Percentiles rank a stretch among this genome's conserved stretches.
Conservation (phyloP, 768 basidiomycete species). For the Boletus rufocinnamomeus region DNA sequence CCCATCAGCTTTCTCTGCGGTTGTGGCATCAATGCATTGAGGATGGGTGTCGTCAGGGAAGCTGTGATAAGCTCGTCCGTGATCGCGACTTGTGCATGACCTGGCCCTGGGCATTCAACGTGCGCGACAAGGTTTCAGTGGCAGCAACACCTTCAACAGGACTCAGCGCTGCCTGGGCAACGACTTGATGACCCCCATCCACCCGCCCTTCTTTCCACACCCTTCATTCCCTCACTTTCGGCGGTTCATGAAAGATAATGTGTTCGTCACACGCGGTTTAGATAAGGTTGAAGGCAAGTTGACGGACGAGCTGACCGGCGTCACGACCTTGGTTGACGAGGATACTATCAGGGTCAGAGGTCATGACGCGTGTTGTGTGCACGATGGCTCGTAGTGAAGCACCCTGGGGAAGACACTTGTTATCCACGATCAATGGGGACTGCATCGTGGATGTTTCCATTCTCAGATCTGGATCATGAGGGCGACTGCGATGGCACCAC, state of each 20-base stretch:
- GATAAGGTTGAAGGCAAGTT: conserved; percentile 68
- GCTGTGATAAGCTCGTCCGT: conserved; percentile 39
- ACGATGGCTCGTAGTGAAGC: conserved; percentile 72
- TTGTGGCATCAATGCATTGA: conserved; percentile 59
- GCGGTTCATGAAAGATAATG: conserved; percentile 40
- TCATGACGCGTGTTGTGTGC: conserved; percentile 88
- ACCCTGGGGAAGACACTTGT: conserved; percentile 51
- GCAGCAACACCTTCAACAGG: conserved; percentile 45
- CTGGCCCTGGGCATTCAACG: conserved; percentile 42
- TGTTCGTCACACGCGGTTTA: conserved; percentile 66
- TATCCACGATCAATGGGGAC: conserved; percentile 28
- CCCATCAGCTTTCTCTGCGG: conserved; percentile 45
- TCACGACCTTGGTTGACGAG: conserved; percentile 71
- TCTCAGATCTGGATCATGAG: too few relatives aligned
- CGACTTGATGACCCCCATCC: conserved; percentile 34
- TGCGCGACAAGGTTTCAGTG: conserved; percentile 46
- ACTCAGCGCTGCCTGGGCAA: conserved; percentile 47
- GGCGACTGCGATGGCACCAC: too few relatives aligned
- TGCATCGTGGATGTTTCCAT: conserved; percentile 32
- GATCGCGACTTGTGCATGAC: conserved; percentile 38
- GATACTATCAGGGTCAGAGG: conserved; percentile 71
- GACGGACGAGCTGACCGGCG: conserved; percentile 58
- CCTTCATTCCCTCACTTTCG: conserved; percentile 48
- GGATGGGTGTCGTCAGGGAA: conserved; percentile 56
- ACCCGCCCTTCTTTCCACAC: conserved; percentile 35